phyloP scores from a whole-genome alignment of 2,329 filamentous ascomycete species.

The Penicillium glabrum region DNA sequence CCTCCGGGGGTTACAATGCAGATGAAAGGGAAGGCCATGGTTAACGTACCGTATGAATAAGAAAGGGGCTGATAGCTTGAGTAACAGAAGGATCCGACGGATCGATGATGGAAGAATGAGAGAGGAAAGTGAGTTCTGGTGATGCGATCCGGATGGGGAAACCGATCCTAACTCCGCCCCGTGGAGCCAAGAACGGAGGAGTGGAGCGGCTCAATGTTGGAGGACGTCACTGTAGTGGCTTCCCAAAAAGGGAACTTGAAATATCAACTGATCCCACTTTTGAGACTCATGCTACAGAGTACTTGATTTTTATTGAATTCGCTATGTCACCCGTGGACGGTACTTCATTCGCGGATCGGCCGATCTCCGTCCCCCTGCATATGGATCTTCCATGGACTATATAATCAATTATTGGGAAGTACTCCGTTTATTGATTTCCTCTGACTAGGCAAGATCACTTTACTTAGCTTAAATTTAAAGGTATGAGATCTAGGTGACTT shows the following conservation, averaged over 20 bases:
- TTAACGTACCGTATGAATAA: not conserved
- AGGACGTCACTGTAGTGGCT: not conserved
- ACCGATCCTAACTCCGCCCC: constrained; percentile 14
- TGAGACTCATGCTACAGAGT: no score
- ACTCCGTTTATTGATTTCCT: no score
- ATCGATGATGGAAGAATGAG: not conserved
- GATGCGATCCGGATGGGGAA: constrained; percentile 16
- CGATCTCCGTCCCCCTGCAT: not conserved
- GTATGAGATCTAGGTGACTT: no score
- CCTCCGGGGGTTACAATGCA: constrained; percentile 5
- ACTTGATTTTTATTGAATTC: no score
- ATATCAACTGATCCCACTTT: no score
- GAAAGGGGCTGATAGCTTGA: not conserved
- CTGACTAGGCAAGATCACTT: no score
- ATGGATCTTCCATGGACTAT: not conserved
- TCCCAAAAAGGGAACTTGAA: no score
- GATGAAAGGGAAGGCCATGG: not conserved
- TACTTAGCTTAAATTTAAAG: not conserved
- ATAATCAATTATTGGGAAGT: no score
- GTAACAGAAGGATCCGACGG: not conserved
- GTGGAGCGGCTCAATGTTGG: constrained; percentile 10
- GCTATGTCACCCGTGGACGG: no score
- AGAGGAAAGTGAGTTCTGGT: constrained; percentile 6
- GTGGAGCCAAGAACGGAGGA: constrained; percentile 20
- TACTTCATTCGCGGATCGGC: not conserved